Conservation (phyloP, 257 asterid genomes). For the Paraleonurus japonicus region DNA sequence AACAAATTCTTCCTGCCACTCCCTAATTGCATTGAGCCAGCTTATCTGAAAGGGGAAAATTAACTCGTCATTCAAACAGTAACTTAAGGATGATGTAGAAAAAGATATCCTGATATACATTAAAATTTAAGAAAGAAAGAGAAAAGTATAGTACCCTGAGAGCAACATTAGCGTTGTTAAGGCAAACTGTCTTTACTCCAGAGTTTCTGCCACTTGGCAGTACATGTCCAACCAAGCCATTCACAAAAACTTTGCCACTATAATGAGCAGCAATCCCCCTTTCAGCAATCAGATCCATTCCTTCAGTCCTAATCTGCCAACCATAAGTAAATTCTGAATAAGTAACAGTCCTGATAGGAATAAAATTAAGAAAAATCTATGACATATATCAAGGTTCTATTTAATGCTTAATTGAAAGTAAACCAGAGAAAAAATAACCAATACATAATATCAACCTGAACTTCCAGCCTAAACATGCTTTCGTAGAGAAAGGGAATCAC, state of each 20-base stretch:
- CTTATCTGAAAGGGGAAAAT: constrained; percentile 61
- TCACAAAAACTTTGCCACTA: constrained; percentile 77
- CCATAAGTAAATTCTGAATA: constrained; percentile 3
- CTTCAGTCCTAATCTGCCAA: constrained; percentile 86
- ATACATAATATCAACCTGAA: constrained; percentile 56
- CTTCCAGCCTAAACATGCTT: constrained; percentile 92
- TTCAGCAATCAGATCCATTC: constrained; percentile 90
- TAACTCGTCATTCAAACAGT: constrained; percentile 24
- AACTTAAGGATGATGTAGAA: constrained; percentile 2
- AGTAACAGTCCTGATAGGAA: not conserved
- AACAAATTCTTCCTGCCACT: constrained; percentile 97
- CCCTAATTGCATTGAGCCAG: constrained; percentile 96
- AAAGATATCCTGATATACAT: not conserved
- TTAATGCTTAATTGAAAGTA: not conserved
- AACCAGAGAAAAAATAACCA: not conserved
- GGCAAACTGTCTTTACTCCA: constrained; percentile 65
- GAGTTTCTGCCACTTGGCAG: constrained; percentile 52
- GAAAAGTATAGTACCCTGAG: constrained; percentile 60
- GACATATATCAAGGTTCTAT: not conserved
- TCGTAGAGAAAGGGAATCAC: constrained; percentile 92
- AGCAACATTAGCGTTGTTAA: constrained; percentile 85
- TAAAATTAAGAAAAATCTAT: not conserved
- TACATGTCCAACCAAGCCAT: constrained; percentile 77
- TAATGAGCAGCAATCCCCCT: constrained; percentile 97
- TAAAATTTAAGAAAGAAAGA: constrained; percentile 16